A percentile compares a stretch with the other conserved stretches of the same genome.
Conservation (phyloP, 176 grass and related monocot genomes). For the Hsuehochloa calcarea region DNA sequence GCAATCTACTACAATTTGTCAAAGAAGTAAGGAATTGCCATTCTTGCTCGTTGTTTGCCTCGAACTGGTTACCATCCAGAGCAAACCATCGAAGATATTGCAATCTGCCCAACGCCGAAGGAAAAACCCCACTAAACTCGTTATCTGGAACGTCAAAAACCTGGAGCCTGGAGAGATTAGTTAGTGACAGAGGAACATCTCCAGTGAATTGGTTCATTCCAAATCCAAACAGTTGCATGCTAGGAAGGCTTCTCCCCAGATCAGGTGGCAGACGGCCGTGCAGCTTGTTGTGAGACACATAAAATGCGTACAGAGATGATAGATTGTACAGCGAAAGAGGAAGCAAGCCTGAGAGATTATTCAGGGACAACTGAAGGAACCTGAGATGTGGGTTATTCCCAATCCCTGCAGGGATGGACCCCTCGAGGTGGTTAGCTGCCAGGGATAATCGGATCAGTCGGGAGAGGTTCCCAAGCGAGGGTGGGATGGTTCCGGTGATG, state of each 20-base stretch:
- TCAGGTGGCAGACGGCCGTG: neutral
- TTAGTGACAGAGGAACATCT: neutral
- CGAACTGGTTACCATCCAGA: neutral
- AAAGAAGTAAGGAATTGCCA: conserved; percentile 20
- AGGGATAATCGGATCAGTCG: neutral
- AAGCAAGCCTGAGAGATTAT: conserved; percentile 9
- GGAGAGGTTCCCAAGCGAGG: neutral
- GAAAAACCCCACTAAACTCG: neutral
- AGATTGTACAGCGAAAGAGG: conserved; percentile 2
- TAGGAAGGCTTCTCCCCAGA: neutral
- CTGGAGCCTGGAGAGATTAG: neutral
- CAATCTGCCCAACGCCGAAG: neutral
- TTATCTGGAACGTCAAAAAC: neutral
- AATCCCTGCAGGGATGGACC: neutral
- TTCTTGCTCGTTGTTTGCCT: conserved; percentile 6
- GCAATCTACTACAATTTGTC: neutral
- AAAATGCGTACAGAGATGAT: neutral
- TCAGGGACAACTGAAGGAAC: neutral
- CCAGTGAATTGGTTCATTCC: neutral
- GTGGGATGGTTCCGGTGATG: neutral
- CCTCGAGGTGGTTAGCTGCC: neutral
- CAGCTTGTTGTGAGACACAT: neutral
- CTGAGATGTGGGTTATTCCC: neutral
- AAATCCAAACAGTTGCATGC: neutral
- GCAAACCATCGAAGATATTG: neutral